These are phyloP conservation scores for Neofusicoccum umdonicola DNA, from an alignment of 2,329 filamentous ascomycete genomes.

Conservation along the genomic window DNA sequence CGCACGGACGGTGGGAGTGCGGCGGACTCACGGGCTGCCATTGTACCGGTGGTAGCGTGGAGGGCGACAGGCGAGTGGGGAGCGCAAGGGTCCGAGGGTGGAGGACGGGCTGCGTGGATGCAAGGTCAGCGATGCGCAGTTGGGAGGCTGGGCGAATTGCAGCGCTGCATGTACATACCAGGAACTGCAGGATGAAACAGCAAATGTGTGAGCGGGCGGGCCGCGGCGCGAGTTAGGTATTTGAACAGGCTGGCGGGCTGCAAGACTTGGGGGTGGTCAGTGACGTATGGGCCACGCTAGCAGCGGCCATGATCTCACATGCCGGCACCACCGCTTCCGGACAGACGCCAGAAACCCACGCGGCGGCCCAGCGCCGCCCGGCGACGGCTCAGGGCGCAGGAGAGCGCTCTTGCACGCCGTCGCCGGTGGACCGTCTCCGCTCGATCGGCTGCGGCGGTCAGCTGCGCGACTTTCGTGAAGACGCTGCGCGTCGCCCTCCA, in stretches of 20 bases:
- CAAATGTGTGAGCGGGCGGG: neutral
- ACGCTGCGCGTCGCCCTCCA: neutral
- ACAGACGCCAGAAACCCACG: neutral
- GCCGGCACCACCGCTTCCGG: neutral
- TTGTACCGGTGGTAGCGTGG: neutral
- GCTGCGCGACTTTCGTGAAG: neutral
- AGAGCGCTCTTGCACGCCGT: neutral
- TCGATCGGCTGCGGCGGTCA: slow-evolving; percentile 5
- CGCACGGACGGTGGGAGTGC: neutral
- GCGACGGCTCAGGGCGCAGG: neutral
- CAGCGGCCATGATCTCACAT: slow-evolving; percentile 3
- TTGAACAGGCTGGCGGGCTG: neutral
- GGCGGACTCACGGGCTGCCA: slow-evolving; percentile 25
- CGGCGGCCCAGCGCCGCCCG: neutral
- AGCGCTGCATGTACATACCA: slow-evolving; percentile 2
- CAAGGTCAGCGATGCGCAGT: neutral
- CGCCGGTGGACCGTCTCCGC: neutral
- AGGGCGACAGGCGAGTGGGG: neutral
- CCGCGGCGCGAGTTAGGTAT: neutral
- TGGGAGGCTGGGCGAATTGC: slow-evolving; percentile 4
- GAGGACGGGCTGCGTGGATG: neutral
- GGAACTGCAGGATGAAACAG: slow-evolving; percentile 14
- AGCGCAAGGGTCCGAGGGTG: neutral
- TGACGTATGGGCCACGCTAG: slow-evolving; percentile 1
- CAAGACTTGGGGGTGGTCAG: neutral